Percentiles rank a stretch among this genome's conserved stretches.
phyloP scores from a whole-genome alignment of 2,329 filamentous ascomycete species.

The Tolypocladium cylindrosporum region DNA sequence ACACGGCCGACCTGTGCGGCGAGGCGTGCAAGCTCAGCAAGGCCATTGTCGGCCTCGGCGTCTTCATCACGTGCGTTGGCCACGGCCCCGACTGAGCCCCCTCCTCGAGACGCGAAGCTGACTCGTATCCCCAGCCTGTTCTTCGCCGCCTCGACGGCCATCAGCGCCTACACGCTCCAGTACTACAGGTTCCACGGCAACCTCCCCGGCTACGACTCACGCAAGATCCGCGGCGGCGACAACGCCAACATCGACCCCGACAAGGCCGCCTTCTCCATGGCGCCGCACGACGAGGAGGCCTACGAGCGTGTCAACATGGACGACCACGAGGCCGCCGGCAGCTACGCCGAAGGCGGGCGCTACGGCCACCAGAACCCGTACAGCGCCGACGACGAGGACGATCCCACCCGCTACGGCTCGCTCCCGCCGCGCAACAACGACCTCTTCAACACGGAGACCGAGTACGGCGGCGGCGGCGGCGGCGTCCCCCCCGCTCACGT shows the following conservation, averaged over 20 bases:
- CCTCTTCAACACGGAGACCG: constrained; percentile 40
- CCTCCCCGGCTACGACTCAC: constrained; percentile 51
- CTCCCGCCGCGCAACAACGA: constrained; percentile 26
- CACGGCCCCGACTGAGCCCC: background rate
- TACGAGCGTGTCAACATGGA: constrained; percentile 52
- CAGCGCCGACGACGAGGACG: constrained; percentile 27
- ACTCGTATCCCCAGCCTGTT: constrained; percentile 33
- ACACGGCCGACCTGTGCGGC: constrained; percentile 44
- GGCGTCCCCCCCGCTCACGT: constrained; percentile 14
- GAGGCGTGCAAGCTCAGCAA: constrained; percentile 51
- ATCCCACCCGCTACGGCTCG: constrained; percentile 28
- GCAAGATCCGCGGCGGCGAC: constrained; percentile 26
- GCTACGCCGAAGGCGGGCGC: constrained; percentile 16
- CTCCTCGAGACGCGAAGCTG: background rate
- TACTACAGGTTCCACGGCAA: constrained; percentile 53
- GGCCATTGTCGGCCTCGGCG: constrained; percentile 50
- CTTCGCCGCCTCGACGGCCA: constrained; percentile 40
- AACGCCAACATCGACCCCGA: constrained; percentile 53
- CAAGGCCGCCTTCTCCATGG: constrained; percentile 59
- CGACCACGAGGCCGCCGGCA: constrained; percentile 33
- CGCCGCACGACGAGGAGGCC: constrained; percentile 55
- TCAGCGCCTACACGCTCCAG: constrained; percentile 50
- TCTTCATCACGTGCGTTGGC: constrained; percentile 49
- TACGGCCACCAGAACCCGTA: constrained; percentile 29
- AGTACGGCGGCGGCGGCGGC: constrained; percentile 29